Evolutionary conservation across 164 flowering plant genomes (phyloP).

Genomic region (Paratinospora sagittata): DNA sequence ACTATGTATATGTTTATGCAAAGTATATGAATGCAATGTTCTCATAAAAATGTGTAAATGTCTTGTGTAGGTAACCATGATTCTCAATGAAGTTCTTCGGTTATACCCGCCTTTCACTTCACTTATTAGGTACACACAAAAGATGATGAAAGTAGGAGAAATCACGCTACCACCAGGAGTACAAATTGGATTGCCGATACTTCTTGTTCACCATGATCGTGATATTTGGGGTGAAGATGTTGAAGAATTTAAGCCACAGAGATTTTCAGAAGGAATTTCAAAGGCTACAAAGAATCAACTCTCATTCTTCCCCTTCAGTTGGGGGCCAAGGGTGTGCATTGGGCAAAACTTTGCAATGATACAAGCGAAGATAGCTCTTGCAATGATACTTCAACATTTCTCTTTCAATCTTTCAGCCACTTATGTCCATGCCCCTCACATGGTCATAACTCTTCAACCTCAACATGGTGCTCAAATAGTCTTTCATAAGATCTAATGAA

Average conservation of each 20-base stretch:
- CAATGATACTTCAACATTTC: slow-evolving; percentile 21
- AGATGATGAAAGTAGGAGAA: neutral
- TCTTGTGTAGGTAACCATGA: neutral
- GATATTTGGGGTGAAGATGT: neutral
- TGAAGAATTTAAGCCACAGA: slow-evolving; percentile 6
- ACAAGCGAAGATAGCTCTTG: slow-evolving; percentile 14
- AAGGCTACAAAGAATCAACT: slow-evolving; percentile 12
- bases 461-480: slow-evolving; percentile 19
- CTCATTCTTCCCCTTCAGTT: slow-evolving; percentile 7
- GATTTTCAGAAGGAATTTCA: slow-evolving; percentile 8
- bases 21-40: no score
- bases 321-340: slow-evolving; percentile 7
- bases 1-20: no score
- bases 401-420: slow-evolving; percentile 10
- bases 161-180: neutral
- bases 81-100: neutral
- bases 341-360: slow-evolving; percentile 13
- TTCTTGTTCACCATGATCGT: neutral
- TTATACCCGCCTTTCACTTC: neutral
- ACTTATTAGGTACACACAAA: neutral
- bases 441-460: slow-evolving; percentile 14
- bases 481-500: slow-evolving; percentile 8
- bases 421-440: slow-evolving; percentile 9
- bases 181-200: neutral
- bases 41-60: no score